Evolutionary conservation across 768 basidiomycete genomes (phyloP).

Genomic region (Boletus rubroflammeus): DNA sequence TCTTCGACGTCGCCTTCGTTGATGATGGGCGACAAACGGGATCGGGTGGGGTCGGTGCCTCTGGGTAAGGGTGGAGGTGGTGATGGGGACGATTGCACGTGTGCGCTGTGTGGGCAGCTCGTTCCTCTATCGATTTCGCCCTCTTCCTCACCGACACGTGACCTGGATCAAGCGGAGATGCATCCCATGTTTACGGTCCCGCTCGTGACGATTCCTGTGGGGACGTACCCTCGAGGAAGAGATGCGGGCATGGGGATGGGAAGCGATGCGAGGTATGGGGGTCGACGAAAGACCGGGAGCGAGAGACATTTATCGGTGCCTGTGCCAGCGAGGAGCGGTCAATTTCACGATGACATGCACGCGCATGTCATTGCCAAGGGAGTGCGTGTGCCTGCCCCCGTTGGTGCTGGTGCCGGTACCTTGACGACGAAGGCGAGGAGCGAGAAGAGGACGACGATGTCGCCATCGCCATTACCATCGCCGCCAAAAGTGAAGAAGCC

Average conservation of each 20-base stretch:
- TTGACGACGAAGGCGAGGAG: neutral
- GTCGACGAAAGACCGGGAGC: neutral
- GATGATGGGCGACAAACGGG: neutral
- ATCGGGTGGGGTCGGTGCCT: neutral
- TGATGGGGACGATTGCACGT: neutral
- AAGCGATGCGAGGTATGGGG: neutral
- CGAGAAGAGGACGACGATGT: too few relatives aligned
- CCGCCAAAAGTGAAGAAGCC: constrained; percentile 7
- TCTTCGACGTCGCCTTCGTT: constrained; percentile 13
- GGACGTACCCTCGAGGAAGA: neutral
- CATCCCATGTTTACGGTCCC: constrained; percentile 32
- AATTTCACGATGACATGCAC: neutral
- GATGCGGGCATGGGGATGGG: neutral
- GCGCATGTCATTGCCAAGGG: too few relatives aligned
- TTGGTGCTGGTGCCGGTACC: neutral
- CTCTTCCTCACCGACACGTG: neutral
- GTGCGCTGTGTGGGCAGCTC: constrained; percentile 21
- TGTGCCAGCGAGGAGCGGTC: neutral
- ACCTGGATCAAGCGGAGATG: neutral
- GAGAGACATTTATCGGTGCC: neutral
- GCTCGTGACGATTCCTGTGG: constrained; percentile 23
- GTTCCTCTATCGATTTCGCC: neutral
- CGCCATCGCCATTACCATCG: neutral
- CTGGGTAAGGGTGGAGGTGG: neutral
- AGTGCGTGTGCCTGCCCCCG: too few relatives aligned